These are phyloP conservation scores for Lathyrus aphaca DNA, from an alignment of 306 rosid species.

Conservation along the genomic window DNA sequence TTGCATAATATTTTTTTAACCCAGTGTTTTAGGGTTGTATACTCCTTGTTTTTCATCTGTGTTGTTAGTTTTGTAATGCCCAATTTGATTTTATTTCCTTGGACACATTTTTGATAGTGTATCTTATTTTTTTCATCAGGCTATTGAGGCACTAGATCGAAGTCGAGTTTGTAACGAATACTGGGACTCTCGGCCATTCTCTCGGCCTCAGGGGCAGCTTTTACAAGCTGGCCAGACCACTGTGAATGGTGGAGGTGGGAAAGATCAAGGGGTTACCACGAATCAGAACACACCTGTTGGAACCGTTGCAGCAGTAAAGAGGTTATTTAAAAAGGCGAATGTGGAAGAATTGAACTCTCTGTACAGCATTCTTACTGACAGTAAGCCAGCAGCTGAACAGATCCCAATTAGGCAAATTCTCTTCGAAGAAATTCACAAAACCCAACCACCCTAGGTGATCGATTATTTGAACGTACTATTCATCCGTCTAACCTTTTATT, in stretches of 20 bases:
- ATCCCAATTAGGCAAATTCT: conserved; percentile 60
- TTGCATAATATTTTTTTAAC: conserved; percentile 6
- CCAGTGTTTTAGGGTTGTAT: conserved; percentile 10
- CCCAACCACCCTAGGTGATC: conserved; percentile 56
- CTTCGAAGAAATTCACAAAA: conserved; percentile 65
- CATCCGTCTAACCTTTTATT: conserved; percentile 44
- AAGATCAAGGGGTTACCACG: conserved; percentile 40
- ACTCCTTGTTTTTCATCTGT: neutral
- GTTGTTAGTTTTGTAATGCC: conserved; percentile 3
- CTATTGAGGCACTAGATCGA: conserved; percentile 86
- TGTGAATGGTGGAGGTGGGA: conserved; percentile 49
- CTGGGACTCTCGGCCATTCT: conserved; percentile 96
- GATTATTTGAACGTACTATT: conserved; percentile 44
- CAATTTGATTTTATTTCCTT: conserved; percentile 23
- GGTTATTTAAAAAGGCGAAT: conserved; percentile 69
- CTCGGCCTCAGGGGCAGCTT: conserved; percentile 86
- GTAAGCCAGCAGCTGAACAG: conserved; percentile 50
- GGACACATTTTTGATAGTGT: conserved; percentile 5
- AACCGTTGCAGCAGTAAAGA: conserved; percentile 48
- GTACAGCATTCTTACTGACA: conserved; percentile 63
- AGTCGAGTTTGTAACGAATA: conserved; percentile 79
- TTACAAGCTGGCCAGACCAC: conserved; percentile 58
- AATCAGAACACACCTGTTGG: conserved; percentile 42
- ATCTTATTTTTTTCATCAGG: conserved; percentile 52
- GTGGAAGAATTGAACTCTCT: conserved; percentile 74